These are phyloP conservation scores for Cordyceps pruinosa DNA, from an alignment of 2,329 filamentous ascomycete species.

Conservation along the genomic window DNA sequence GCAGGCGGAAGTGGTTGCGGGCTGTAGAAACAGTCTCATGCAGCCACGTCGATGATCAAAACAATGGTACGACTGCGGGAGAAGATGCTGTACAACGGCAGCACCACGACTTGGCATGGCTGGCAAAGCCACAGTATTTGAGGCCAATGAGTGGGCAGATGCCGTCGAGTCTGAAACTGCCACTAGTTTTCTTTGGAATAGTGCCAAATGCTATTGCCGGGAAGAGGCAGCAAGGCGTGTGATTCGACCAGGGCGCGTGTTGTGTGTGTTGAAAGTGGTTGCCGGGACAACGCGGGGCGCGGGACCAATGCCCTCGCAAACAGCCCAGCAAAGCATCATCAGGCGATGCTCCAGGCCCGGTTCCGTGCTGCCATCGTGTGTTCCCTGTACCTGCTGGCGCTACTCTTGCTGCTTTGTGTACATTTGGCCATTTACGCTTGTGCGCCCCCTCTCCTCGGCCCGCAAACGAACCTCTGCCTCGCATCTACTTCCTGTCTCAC, in stretches of 20 bases:
- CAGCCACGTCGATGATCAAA: background rate
- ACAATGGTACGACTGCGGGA: background rate
- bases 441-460: background rate
- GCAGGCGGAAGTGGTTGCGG: background rate
- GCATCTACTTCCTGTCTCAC: background rate
- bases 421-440: background rate
- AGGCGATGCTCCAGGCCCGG: too few species aligned
- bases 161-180: conserved; percentile 10
- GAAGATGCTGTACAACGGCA: background rate
- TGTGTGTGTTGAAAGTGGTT: background rate
- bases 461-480: too few species aligned
- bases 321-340: too few species aligned
- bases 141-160: conserved; percentile 2
- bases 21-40: background rate
- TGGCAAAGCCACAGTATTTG: too few species aligned
- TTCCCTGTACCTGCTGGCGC: background rate
- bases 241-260: background rate
- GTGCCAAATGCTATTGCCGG: background rate
- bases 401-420: conserved; percentile 1
- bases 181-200: background rate
- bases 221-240: background rate
- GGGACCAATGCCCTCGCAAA: conserved; percentile 2
- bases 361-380: background rate
- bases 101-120: too few species aligned
- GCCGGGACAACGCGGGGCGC: conserved; percentile 8